phyloP scores from a whole-genome alignment of 768 basidiomycete genomes.

The Naematelia encephala region DNA sequence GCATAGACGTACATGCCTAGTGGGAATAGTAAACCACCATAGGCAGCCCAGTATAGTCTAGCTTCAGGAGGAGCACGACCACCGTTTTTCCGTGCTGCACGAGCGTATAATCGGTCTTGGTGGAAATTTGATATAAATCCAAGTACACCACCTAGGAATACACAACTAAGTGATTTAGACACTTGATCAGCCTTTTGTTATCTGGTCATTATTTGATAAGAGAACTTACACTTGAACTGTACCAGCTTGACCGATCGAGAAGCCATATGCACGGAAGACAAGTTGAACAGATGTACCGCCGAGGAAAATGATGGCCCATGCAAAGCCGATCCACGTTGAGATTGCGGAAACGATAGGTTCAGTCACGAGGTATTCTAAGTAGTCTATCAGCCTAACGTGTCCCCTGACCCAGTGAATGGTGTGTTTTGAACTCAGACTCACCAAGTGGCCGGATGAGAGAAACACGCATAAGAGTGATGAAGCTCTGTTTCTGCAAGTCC shows the following conservation, averaged over 20 bases:
- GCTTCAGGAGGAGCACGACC: slow-evolving; percentile 47
- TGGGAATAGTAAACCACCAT: slow-evolving; percentile 44
- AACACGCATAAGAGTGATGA: slow-evolving; percentile 30
- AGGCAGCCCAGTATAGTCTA: slow-evolving; percentile 42
- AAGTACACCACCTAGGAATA: slow-evolving; percentile 35
- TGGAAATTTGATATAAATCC: slow-evolving; percentile 37
- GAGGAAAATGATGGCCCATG: slow-evolving; percentile 46
- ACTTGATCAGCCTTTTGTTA: too few relatives aligned
- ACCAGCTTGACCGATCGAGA: slow-evolving; percentile 31
- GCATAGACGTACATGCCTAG: slow-evolving; percentile 32
- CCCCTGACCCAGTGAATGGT: too few relatives aligned
- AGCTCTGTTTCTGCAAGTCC: slow-evolving; percentile 35
- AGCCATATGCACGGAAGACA: slow-evolving; percentile 40
- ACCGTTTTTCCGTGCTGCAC: slow-evolving; percentile 20
- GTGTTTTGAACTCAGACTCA: slow-evolving; percentile 29
- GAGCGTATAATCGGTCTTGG: slow-evolving; percentile 38
- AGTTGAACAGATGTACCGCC: slow-evolving; percentile 30
- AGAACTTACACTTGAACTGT: slow-evolving; percentile 34
- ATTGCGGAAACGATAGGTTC: slow-evolving; percentile 48
- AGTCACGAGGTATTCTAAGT: slow-evolving; percentile 37
- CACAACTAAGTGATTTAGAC: too few relatives aligned
- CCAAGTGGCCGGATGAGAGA: slow-evolving; percentile 43
- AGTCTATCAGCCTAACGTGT: too few relatives aligned
- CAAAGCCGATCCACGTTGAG: slow-evolving; percentile 46
- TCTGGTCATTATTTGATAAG: too few relatives aligned